Percentiles rank a stretch among this genome's conserved stretches.
These are phyloP conservation scores for Diplodia scrobiculata DNA, from an alignment of 2,329 filamentous ascomycete species.

Conservation along the genomic window DNA sequence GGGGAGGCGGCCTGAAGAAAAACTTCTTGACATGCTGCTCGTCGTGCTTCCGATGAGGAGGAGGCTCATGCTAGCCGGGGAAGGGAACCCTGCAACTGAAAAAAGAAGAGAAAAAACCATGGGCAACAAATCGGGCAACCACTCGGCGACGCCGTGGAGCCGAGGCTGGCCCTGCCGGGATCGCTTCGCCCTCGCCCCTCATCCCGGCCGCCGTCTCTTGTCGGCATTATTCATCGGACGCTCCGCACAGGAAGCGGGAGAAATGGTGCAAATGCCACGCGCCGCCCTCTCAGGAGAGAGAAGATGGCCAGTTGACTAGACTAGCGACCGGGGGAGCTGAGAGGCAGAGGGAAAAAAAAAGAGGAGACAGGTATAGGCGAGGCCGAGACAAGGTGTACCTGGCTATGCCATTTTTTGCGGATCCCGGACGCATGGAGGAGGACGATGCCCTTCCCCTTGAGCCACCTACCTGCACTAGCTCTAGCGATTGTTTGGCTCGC, in stretches of 20 bases:
- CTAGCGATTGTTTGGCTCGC: not conserved
- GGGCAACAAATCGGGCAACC: not conserved
- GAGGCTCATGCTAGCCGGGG: not conserved
- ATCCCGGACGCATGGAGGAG: not conserved
- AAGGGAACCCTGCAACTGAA: not conserved
- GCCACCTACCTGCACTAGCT: not conserved
- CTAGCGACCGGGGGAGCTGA: not conserved
- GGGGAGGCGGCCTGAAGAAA: slow-evolving; percentile 4
- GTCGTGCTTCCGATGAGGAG: not conserved
- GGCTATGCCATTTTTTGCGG: not conserved
- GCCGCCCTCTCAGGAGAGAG: slow-evolving; percentile 1
- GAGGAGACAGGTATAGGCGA: slow-evolving; percentile 11
- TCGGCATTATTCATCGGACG: not conserved
- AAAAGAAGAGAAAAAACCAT: not conserved
- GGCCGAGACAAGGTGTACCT: slow-evolving; percentile 19
- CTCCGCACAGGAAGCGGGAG: not conserved
- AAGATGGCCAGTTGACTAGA: not conserved
- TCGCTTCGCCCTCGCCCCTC: not conserved
- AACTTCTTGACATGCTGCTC: not conserved
- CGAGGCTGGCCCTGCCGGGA: not conserved
- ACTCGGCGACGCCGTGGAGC: slow-evolving; percentile 13
- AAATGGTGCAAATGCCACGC: not conserved
- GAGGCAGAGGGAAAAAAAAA: not conserved
- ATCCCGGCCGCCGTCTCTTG: not conserved
- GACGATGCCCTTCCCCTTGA: not conserved